These are phyloP conservation scores for Trichophyton simii DNA, from an alignment of 2,329 filamentous ascomycete species.

Conservation along the genomic window DNA sequence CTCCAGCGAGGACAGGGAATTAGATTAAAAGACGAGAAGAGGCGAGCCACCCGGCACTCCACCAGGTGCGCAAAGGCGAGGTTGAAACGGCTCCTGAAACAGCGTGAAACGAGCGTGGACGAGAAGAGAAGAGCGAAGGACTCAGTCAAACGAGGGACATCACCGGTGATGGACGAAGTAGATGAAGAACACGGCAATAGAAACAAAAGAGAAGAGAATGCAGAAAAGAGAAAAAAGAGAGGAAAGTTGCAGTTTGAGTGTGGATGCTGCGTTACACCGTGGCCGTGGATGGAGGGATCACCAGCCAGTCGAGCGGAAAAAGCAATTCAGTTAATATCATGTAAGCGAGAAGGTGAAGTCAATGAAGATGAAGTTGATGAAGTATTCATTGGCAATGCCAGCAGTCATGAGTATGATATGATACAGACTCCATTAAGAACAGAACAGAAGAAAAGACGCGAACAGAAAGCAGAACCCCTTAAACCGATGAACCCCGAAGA, in stretches of 20 bases:
- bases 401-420: not conserved
- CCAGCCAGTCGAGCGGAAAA: too few species aligned
- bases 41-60: not conserved
- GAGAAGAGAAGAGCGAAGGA: not conserved
- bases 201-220: not conserved
- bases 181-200: not conserved
- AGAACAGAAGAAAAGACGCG: not conserved
- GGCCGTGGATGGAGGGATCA: not conserved
- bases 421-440: not conserved
- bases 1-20: not conserved
- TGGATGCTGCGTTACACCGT: not conserved
- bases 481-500: constrained; percentile 1
- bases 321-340: too few species aligned
- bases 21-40: not conserved
- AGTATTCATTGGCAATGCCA: too few species aligned
- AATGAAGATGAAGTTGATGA: too few species aligned
- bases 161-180: not conserved
- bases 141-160: not conserved
- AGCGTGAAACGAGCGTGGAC: not conserved
- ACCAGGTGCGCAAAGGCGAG: not conserved
- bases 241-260: too few species aligned
- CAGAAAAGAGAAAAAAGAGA: not conserved
- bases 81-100: not conserved
- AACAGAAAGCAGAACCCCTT: constrained; percentile 8
- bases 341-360: too few species aligned